A percentile compares a stretch with the other conserved stretches of the same genome.
phyloP scores from a whole-genome alignment of 805 yeast species.

The Nakazawaea ishiwadae region DNA sequence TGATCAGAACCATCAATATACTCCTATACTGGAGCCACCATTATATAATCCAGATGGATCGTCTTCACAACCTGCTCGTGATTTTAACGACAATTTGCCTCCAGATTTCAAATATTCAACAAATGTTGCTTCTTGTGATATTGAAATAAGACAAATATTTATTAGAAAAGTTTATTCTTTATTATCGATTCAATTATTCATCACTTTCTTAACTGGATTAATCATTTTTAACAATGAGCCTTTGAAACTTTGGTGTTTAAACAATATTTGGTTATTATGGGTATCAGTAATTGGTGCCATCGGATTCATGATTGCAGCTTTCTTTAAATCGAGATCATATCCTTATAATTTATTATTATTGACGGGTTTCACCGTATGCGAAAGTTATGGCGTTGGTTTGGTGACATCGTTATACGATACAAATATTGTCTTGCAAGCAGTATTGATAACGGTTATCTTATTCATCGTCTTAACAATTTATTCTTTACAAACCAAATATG shows the following conservation, averaged over 20 bases:
- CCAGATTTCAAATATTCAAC: slow-evolving; percentile 84
- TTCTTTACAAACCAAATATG: slow-evolving; percentile 76
- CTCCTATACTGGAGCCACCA: slow-evolving; percentile 10
- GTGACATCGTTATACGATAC: slow-evolving; percentile 61
- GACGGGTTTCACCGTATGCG: slow-evolving; percentile 66
- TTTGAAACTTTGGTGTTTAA: slow-evolving; percentile 49
- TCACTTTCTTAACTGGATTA: slow-evolving; percentile 56
- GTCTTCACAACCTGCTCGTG: slow-evolving; percentile 7
- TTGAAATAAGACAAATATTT: slow-evolving; percentile 71
- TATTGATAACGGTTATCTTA: slow-evolving; percentile 60
- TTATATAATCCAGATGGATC: slow-evolving; percentile 10
- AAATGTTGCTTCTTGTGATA: slow-evolving; percentile 71
- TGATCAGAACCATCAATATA: slow-evolving; percentile 4
- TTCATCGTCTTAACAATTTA: slow-evolving; percentile 74
- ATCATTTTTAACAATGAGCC: slow-evolving; percentile 40
- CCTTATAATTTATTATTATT: slow-evolving; percentile 62
- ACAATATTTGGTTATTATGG: slow-evolving; percentile 54
- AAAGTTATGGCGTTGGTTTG: slow-evolving; percentile 69
- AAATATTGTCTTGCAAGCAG: slow-evolving; percentile 62
- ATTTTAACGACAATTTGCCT: slow-evolving; percentile 31
- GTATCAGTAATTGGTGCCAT: slow-evolving; percentile 56
- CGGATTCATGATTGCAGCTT: slow-evolving; percentile 61
- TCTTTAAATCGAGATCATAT: slow-evolving; percentile 58
- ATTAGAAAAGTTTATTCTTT: slow-evolving; percentile 76
- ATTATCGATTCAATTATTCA: slow-evolving; percentile 56